Conservation (phyloP, 2,329 filamentous ascomycete species). For the Trichoderma arundinaceum region DNA sequence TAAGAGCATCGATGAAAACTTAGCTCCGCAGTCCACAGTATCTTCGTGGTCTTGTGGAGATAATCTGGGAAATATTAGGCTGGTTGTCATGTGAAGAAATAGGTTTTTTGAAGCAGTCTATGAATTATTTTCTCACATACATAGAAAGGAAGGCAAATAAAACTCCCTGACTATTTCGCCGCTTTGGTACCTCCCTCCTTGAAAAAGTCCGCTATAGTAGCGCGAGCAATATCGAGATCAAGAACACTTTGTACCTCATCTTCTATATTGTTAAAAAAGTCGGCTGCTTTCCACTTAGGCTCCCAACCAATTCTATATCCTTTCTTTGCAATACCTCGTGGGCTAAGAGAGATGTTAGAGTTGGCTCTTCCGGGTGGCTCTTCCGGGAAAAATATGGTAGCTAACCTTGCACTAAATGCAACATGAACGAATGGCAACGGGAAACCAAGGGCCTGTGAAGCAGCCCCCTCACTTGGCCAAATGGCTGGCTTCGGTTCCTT, state of each 20-base stretch:
- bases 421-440: neutral
- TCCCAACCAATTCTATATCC: neutral
- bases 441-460: neutral
- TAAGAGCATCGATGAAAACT: too few relatives aligned
- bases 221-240: slow-evolving; percentile 1
- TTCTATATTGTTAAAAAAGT: neutral
- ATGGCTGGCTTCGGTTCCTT: neutral
- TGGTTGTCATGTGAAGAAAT: too few relatives aligned
- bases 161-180: too few relatives aligned
- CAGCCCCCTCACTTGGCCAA: neutral
- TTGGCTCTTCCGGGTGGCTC: neutral
- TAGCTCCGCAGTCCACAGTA: too few relatives aligned
- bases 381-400: neutral
- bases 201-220: neutral
- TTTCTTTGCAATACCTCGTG: neutral
- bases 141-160: too few relatives aligned
- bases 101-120: too few relatives aligned
- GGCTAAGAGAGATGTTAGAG: neutral
- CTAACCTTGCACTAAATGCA: slow-evolving; percentile 2
- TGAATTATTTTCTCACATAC: too few relatives aligned
- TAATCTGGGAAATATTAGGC: too few relatives aligned
- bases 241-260: slow-evolving; percentile 7
- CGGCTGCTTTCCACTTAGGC: neutral
- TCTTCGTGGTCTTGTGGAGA: too few relatives aligned
- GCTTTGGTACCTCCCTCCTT: neutral